Conservation (phyloP, 768 basidiomycete genomes). For the Amanita muscaria region DNA sequence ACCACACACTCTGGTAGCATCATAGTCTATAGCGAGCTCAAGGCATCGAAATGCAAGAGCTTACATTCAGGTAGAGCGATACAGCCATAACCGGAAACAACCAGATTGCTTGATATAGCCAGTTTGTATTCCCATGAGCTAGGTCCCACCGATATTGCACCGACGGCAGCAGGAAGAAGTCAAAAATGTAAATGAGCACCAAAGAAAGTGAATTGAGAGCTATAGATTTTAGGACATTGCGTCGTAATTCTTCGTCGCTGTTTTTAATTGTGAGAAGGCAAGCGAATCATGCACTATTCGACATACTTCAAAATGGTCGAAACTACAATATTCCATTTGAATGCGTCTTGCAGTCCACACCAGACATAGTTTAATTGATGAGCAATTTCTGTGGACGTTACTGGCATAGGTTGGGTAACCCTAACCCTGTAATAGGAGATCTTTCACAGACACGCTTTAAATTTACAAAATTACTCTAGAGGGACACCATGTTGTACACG, state of each 20-base stretch:
- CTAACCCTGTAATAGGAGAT: constrained; percentile 29
- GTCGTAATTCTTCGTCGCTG: constrained; percentile 71
- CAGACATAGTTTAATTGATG: constrained; percentile 54
- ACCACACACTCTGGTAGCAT: constrained; percentile 60
- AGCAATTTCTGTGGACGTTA: too few species aligned
- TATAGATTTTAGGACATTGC: constrained; percentile 66
- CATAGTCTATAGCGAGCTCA: background rate
- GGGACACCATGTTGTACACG: constrained; percentile 6
- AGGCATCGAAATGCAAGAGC: constrained; percentile 17
- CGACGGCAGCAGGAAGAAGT: constrained; percentile 60
- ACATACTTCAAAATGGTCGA: constrained; percentile 48
- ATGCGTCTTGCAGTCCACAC: constrained; percentile 60
- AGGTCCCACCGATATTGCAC: constrained; percentile 53
- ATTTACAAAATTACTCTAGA: background rate
- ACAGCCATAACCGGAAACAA: constrained; percentile 64
- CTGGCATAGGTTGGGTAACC: too few species aligned
- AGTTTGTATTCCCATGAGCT: constrained; percentile 64
- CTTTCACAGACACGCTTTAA: too few species aligned
- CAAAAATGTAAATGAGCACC: constrained; percentile 68
- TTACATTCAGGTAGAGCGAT: constrained; percentile 78
- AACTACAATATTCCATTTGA: constrained; percentile 61
- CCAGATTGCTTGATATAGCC: constrained; percentile 75
- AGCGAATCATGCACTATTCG: constrained; percentile 6
- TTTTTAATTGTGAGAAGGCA: constrained; percentile 6
- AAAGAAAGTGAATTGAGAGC: constrained; percentile 66